These are phyloP conservation scores for Cucurbitaria berberidis DNA, from an alignment of 2,329 filamentous ascomycete genomes.

Conservation along the genomic window DNA sequence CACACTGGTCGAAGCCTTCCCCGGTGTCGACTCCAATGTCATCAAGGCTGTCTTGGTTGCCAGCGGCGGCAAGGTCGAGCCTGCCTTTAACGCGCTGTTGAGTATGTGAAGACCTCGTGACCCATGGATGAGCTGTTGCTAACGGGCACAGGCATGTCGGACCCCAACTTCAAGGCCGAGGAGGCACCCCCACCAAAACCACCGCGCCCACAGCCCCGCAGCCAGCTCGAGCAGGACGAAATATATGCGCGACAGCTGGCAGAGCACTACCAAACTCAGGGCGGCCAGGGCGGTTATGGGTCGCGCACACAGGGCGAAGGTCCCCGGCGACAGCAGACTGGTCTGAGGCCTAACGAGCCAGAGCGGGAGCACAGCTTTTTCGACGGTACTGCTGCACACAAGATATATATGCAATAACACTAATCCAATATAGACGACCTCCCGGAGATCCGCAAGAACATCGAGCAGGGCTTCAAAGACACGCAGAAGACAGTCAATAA, in stretches of 20 bases:
- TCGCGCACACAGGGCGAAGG: constrained; percentile 38
- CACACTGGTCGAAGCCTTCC: constrained; percentile 93
- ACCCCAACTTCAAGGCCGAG: constrained; percentile 58
- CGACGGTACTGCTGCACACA: constrained; percentile 62
- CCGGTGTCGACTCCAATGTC: constrained; percentile 76
- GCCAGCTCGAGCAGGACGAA: constrained; percentile 89
- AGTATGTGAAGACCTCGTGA: constrained; percentile 58
- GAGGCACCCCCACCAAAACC: constrained; percentile 74
- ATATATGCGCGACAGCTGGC: constrained; percentile 90
- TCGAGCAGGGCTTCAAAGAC: constrained; percentile 92
- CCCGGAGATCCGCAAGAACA: constrained; percentile 88
- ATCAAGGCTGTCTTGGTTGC: constrained; percentile 88
- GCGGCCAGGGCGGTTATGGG: constrained; percentile 37
- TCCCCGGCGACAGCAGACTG: constrained; percentile 58
- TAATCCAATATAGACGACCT: constrained; percentile 74
- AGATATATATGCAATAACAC: neutral
- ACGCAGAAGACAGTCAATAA: constrained; percentile 91
- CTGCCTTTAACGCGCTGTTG: constrained; percentile 92
- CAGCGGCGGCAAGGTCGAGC: constrained; percentile 85
- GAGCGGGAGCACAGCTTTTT: constrained; percentile 85
- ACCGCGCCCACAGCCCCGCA: constrained; percentile 75
- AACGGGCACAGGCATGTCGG: constrained; percentile 56
- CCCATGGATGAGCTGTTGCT: constrained; percentile 5
- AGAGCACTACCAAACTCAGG: constrained; percentile 74
- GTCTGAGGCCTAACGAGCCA: constrained; percentile 62